phyloP scores from a whole-genome alignment of 2,329 filamentous ascomycete species.

The Botrytis sinoallii region DNA sequence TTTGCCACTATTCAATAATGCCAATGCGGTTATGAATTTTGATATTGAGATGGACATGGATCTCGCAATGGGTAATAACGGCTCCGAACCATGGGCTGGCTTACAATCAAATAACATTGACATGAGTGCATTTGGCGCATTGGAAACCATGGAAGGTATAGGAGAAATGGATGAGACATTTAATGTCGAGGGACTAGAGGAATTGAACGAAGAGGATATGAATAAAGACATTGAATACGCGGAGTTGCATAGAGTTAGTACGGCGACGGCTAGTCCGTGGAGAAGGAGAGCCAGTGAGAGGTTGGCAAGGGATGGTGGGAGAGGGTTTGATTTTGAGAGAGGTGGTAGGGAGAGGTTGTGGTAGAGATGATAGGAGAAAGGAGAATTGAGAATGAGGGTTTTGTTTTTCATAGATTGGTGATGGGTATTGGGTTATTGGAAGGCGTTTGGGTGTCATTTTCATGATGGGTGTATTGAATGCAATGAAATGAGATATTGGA shows the following conservation, averaged over 20 bases:
- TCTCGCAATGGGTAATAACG: background rate
- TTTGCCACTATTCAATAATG: background rate
- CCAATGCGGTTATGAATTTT: constrained; percentile 18
- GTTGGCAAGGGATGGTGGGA: background rate
- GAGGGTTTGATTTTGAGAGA: background rate
- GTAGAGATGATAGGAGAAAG: background rate
- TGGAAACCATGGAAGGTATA: constrained; percentile 11
- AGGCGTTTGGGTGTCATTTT: background rate
- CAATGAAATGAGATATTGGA: background rate
- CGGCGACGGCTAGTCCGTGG: constrained; percentile 27
- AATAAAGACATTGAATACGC: constrained; percentile 24
- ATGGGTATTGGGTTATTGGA: background rate
- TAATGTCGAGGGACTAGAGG: background rate
- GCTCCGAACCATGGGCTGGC: background rate
- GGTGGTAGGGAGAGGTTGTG: constrained; percentile 1
- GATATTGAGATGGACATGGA: background rate
- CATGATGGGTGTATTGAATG: background rate
- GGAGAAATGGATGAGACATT: background rate
- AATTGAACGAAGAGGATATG: background rate
- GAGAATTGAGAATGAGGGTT: background rate
- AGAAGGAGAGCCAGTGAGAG: constrained; percentile 20
- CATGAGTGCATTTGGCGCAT: constrained; percentile 1
- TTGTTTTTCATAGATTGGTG: background rate
- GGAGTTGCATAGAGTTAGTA: constrained; percentile 25
- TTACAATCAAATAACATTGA: background rate